Evolutionary conservation across 1,139 yeast genomes (phyloP).

Genomic region (Debaryomyces sp.): DNA sequence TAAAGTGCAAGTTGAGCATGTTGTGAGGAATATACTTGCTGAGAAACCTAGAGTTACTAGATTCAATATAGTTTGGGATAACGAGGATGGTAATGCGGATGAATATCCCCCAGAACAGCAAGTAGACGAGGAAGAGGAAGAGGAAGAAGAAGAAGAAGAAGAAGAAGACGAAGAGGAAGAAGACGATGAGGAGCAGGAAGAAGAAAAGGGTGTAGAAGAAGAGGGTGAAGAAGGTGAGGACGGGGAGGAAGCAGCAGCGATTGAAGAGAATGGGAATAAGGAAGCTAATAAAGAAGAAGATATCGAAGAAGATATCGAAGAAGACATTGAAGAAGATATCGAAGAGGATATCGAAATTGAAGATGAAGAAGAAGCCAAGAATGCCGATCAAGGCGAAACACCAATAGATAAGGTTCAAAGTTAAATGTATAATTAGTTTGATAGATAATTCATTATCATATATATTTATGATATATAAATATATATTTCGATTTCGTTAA

Average conservation of each 20-base stretch:
- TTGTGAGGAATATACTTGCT: conserved; percentile 89
- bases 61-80: conserved; percentile 95
- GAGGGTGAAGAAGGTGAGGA: conserved; percentile 43
- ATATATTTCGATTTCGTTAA: conserved; percentile 3
- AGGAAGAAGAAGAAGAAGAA: conserved; percentile 43
- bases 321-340: conserved; percentile 11
- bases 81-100: conserved; percentile 61
- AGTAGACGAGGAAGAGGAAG: conserved; percentile 55
- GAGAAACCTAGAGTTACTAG: conserved; percentile 98
- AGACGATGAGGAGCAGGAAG: conserved; percentile 59
- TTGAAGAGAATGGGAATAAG: conserved; percentile 11
- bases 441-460: conserved; percentile 8
- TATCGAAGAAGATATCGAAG: conserved; percentile 16
- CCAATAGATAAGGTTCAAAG: conserved; percentile 7
- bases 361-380: conserved; percentile 11
- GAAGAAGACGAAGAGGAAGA: conserved; percentile 63
- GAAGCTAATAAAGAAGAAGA: conserved; percentile 13
- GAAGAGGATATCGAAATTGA: conserved; percentile 14
- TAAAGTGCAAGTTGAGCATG: conserved; percentile 92
- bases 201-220: conserved; percentile 45
- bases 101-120: conserved; percentile 69
- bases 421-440: conserved; percentile 9
- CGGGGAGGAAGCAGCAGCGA: conserved; percentile 12
- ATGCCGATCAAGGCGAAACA: conserved; percentile 4
- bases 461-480: conserved; percentile 2